A percentile compares a stretch with the other conserved stretches of the same genome.
Evolutionary conservation across 345 rosid genomes (phyloP).

Genomic region (Pugionium cornutum): DNA sequence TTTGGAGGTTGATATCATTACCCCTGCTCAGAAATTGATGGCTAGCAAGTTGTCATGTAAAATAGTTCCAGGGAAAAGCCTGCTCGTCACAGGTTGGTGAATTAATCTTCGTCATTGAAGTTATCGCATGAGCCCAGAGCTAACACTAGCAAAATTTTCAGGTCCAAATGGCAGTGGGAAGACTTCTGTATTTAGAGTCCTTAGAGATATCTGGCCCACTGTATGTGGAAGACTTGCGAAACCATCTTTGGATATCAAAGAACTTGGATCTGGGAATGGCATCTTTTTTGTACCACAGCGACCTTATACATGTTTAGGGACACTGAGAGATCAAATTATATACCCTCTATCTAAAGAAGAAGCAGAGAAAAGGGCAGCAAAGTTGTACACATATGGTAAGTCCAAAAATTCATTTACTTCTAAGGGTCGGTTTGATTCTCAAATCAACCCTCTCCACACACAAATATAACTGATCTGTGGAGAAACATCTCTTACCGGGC

Average conservation of each 20-base stretch:
- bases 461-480: not conserved
- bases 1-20: slow-evolving; percentile 75
- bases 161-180: slow-evolving; percentile 99
- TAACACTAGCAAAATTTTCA: slow-evolving; percentile 42
- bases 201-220: slow-evolving; percentile 94
- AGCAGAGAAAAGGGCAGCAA: slow-evolving; percentile 58
- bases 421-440: slow-evolving; percentile 10
- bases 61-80: slow-evolving; percentile 70
- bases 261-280: slow-evolving; percentile 60
- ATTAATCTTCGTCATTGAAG: slow-evolving; percentile 21
- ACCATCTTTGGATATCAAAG: slow-evolving; percentile 63
- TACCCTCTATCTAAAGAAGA: slow-evolving; percentile 91
- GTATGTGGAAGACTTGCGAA: slow-evolving; percentile 71
- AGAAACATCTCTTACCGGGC: not conserved
- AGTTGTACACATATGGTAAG: slow-evolving; percentile 62
- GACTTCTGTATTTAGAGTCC: slow-evolving; percentile 94
- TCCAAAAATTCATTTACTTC: slow-evolving; percentile 4
- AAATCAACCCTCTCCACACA: not conserved
- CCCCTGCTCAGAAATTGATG: slow-evolving; percentile 87
- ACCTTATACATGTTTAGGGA: slow-evolving; percentile 96
- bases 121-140: slow-evolving; percentile 28
- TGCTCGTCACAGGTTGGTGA: slow-evolving; percentile 91
- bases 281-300: slow-evolving; percentile 92
- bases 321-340: slow-evolving; percentile 96
- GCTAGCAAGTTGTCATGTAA: slow-evolving; percentile 85